Evolutionary conservation across 192 early-diverging fungal genomes (phyloP).

Genomic region (Diversispora epigaea): DNA sequence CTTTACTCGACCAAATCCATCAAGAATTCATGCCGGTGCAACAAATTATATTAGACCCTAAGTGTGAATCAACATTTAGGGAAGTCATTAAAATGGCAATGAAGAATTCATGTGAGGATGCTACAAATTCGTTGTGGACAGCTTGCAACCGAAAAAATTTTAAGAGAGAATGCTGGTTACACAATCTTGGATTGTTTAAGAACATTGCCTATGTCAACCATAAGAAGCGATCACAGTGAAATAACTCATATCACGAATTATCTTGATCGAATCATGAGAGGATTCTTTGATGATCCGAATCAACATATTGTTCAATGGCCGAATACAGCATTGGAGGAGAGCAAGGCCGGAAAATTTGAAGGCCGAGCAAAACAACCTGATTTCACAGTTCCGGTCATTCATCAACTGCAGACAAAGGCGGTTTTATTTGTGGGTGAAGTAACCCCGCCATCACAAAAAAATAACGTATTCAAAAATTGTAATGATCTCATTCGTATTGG

Average conservation of each 20-base stretch:
- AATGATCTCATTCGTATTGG: neutral
- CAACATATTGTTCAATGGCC: conserved; percentile 28
- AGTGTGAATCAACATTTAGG: neutral
- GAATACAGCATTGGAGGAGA: conserved; percentile 2
- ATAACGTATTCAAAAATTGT: conserved; percentile 16
- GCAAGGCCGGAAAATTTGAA: neutral
- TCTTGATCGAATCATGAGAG: conserved; percentile 10
- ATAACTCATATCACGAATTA: conserved; percentile 7
- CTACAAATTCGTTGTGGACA: neutral
- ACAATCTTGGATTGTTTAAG: neutral
- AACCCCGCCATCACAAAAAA: conserved; percentile 15
- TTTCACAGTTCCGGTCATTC: conserved; percentile 12
- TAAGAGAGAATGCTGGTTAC: neutral
- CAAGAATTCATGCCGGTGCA: neutral
- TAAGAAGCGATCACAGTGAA: conserved; percentile 10
- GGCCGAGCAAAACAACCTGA: conserved; percentile 19
- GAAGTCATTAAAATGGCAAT: neutral
- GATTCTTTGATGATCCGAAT: conserved; percentile 13
- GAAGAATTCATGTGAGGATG: neutral
- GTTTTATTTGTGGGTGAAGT: conserved; percentile 21
- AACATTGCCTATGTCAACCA: neutral
- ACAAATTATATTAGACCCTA: neutral
- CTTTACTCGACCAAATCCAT: neutral
- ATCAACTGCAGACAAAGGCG: conserved; percentile 9
- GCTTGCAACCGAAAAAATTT: neutral